Conservation (phyloP, 192 early-diverging fungal species). For the Podochytrium sp. region DNA sequence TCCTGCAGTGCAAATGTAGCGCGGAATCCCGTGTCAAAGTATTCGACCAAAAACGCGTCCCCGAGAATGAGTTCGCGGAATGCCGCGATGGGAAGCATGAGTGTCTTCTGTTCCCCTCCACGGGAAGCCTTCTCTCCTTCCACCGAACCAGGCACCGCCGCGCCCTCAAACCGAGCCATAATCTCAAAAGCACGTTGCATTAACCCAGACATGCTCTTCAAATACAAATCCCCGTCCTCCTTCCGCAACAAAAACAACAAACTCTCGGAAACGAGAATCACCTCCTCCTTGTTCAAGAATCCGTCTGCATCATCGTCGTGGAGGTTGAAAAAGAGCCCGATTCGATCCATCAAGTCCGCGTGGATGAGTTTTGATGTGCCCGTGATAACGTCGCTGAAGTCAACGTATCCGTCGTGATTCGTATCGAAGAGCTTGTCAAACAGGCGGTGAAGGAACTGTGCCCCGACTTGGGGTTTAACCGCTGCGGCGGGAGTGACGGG, state of each 20-base stretch:
- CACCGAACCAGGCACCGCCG: too few species aligned
- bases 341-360: slow-evolving; percentile 75
- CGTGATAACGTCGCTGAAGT: slow-evolving; percentile 78
- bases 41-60: slow-evolving; percentile 83
- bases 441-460: slow-evolving; percentile 39
- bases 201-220: slow-evolving; percentile 63
- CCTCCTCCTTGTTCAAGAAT: slow-evolving; percentile 72
- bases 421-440: slow-evolving; percentile 57
- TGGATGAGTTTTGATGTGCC: slow-evolving; percentile 78
- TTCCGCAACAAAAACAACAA: slow-evolving; percentile 76
- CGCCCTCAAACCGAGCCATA: slow-evolving; percentile 39
- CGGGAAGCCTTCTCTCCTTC: background rate
- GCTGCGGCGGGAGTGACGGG: background rate
- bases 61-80: slow-evolving; percentile 84
- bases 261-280: slow-evolving; percentile 83
- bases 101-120: background rate
- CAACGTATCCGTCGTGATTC: slow-evolving; percentile 58
- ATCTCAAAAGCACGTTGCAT: slow-evolving; percentile 67
- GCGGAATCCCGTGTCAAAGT: slow-evolving; percentile 76
- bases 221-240: slow-evolving; percentile 58
- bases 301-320: slow-evolving; percentile 74
- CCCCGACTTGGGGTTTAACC: slow-evolving; percentile 35
- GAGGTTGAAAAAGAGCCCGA: slow-evolving; percentile 82
- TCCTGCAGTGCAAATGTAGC: slow-evolving; percentile 66
- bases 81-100: slow-evolving; percentile 34